Base-by-base conservation (phyloP, 257 asterid species). In the Solanum virginianum region DNA sequence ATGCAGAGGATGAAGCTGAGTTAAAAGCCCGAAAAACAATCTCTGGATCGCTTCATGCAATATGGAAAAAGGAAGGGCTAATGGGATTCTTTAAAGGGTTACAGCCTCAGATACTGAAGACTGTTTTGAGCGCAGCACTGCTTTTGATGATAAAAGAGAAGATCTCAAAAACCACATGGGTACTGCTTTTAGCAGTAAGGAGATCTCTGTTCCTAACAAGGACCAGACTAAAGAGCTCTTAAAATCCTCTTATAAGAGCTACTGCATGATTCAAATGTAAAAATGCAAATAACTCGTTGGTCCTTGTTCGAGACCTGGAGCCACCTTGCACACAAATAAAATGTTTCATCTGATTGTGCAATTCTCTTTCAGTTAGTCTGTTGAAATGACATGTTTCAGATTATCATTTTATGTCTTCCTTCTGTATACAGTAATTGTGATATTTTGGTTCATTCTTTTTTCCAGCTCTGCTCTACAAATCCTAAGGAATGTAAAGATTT, bases 61-160 rank as follows among this genome's bases (percentile, higher is more conserved):
- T 95, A 43, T 95, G 97, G 94, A 91, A 93, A 88, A 92, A 82
- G 85, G 98, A 95, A 91, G 98, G 98, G 60, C 66, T 92, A 45
- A 83, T 85, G 1, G 96, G 98, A 79, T 94, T 95, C 91, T 94
- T 90, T 96, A 95, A 95, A 88, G 98, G 98, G 43, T 82, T 95
- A 84, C 94, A 94, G 87, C 97, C 97, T 11, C 99, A 94, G 86
- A 93, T 95, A 89, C 92, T 95, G 89, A 95, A 95, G 88, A 95
- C 99, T 13, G 98, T 95, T 53, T 90, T 94, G 69, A 92, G 94
- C 82, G 91, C 98, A 53, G 99, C 99, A 0, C 87, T 95, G 85
- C 93, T 94, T 63, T 88, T 95, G 91, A 95, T 95, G 99, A 93
- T 93, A 77, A 95, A 95, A 90, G 98, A 94, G 91, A 95, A 95